Conservation (phyloP, 495 filamentous ascomycete genomes). For the Mytilinidion resinicola region DNA sequence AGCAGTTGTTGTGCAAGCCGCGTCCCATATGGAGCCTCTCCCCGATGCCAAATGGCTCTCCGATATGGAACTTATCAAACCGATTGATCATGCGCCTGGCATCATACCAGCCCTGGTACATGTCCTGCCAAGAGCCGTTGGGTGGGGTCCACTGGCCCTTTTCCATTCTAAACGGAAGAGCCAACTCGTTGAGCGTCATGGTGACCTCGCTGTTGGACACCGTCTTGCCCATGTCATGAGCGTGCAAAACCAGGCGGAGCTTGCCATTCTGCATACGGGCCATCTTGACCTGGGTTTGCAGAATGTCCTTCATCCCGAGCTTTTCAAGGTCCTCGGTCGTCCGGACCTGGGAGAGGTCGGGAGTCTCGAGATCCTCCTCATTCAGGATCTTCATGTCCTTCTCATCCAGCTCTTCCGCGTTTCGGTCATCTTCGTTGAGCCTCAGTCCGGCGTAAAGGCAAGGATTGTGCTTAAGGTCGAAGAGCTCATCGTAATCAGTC, state of each 20-base stretch:
- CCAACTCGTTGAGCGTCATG: not conserved
- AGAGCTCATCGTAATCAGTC: constrained; percentile 41
- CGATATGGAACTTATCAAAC: not conserved
- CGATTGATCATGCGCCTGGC: not conserved
- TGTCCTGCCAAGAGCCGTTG: not conserved
- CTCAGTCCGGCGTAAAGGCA: constrained; percentile 36
- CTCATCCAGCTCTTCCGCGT: constrained; percentile 31
- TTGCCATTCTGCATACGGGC: not conserved
- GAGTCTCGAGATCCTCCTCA: constrained; percentile 31
- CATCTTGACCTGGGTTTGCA: not conserved
- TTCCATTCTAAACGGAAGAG: not conserved
- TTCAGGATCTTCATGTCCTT: constrained; percentile 35
- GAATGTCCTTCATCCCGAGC: not conserved
- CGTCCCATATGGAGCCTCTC: not conserved
- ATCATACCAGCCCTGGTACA: not conserved
- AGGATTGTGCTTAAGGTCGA: constrained; percentile 38
- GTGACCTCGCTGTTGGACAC: not conserved
- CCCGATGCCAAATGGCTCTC: not conserved
- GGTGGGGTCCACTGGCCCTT: not conserved
- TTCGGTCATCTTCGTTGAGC: constrained; percentile 31
- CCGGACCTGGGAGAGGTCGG: not conserved
- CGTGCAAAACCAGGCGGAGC: not conserved
- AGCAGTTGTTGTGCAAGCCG: not conserved
- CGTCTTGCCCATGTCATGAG: not conserved
- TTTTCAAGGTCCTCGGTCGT: not conserved